phyloP scores from a whole-genome alignment of 2,329 filamentous ascomycete genomes.

The Xylariaceae sp. region DNA sequence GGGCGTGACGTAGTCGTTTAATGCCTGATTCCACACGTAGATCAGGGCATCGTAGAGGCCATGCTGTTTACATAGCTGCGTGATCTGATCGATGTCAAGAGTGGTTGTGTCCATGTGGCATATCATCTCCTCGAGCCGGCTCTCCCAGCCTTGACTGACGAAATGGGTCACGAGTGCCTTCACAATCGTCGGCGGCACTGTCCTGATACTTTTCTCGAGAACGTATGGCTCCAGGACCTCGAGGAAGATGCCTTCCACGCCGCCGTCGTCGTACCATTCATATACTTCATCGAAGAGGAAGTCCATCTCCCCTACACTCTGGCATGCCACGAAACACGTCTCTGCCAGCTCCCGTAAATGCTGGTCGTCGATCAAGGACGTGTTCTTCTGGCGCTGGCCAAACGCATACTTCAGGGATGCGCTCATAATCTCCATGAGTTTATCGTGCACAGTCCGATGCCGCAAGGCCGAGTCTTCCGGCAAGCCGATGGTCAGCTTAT shows the following conservation, averaged over 20 bases:
- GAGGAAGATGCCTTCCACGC: slow-evolving; percentile 70
- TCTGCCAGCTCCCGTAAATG: slow-evolving; percentile 74
- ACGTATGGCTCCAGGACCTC: slow-evolving; percentile 87
- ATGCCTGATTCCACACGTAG: slow-evolving; percentile 92
- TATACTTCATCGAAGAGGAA: slow-evolving; percentile 91
- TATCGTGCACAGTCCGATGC: slow-evolving; percentile 79
- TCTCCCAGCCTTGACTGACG: slow-evolving; percentile 67
- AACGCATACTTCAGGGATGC: slow-evolving; percentile 90
- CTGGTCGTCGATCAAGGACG: slow-evolving; percentile 41
- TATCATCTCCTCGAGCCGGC: slow-evolving; percentile 84
- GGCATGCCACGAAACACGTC: slow-evolving; percentile 77
- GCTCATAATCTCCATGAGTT: slow-evolving; percentile 86
- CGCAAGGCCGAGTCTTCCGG: slow-evolving; percentile 74
- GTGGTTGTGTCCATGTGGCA: slow-evolving; percentile 87
- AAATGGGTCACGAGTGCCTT: slow-evolving; percentile 83
- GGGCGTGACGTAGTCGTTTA: slow-evolving; percentile 86
- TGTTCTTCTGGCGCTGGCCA: slow-evolving; percentile 52
- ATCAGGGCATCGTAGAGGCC: slow-evolving; percentile 91
- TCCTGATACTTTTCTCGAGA: slow-evolving; percentile 66
- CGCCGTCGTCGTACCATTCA: slow-evolving; percentile 78
- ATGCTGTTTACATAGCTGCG: slow-evolving; percentile 83
- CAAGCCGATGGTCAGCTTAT: slow-evolving; percentile 88
- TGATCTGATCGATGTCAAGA: slow-evolving; percentile 91
- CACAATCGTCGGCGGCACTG: slow-evolving; percentile 74
- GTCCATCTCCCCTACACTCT: slow-evolving; percentile 69